Percentiles rank a stretch among this genome's conserved stretches.
These are phyloP conservation scores for Cystoisospora suis DNA, from an alignment of 169 alveolate species.

Conservation along the genomic window DNA sequence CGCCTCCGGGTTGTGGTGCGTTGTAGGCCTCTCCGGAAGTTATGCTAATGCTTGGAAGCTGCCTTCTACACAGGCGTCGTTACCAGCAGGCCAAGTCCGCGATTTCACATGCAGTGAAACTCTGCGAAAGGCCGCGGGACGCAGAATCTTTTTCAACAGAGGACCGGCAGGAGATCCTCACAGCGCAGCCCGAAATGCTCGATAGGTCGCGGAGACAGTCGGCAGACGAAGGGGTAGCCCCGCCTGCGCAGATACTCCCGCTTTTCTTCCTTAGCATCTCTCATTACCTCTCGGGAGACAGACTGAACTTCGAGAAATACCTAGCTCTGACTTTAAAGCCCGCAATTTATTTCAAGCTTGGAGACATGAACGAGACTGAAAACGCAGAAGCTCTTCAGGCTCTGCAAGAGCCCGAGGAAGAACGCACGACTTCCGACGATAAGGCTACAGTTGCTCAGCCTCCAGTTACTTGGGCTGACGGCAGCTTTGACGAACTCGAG, in stretches of 20 bases:
- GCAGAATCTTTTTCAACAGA: too few species aligned
- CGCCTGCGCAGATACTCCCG: not conserved
- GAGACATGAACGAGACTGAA: not conserved
- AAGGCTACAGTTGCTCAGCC: not conserved
- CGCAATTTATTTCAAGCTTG: not conserved
- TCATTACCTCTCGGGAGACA: not conserved
- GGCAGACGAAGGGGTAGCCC: not conserved
- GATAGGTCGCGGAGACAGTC: too few species aligned
- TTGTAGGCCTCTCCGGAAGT: not conserved
- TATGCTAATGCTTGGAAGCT: constrained; percentile 15
- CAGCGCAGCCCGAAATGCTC: too few species aligned
- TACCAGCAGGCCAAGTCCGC: not conserved
- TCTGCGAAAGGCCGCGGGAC: not conserved
- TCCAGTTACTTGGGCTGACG: not conserved
- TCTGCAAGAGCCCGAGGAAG: not conserved
- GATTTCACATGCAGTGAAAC: not conserved
- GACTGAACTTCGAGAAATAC: not conserved
- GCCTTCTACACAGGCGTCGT: not conserved
- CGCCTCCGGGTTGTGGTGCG: too few species aligned
- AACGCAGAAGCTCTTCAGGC: not conserved
- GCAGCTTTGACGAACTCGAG: constrained; percentile 2
- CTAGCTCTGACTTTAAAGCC: not conserved
- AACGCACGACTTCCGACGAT: not conserved
- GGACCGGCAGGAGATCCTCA: too few species aligned
- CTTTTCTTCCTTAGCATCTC: not conserved